These are phyloP conservation scores for Ogataea parapolymorpha DNA, from an alignment of 805 yeast genomes.

Conservation along the genomic window DNA sequence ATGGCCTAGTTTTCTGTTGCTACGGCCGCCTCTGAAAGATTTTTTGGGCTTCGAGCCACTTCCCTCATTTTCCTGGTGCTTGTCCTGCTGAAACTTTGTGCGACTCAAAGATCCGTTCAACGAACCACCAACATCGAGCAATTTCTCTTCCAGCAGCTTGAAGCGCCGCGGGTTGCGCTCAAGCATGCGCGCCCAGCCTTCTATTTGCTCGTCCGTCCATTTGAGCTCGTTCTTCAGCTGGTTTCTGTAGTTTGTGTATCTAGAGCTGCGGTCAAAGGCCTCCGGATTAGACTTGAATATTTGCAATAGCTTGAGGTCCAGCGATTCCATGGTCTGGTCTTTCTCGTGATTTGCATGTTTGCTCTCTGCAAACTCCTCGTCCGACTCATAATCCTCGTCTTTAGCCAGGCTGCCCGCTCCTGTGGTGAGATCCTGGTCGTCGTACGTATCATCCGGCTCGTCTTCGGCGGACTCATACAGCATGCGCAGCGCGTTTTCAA, in stretches of 20 bases:
- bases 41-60: conserved; percentile 36
- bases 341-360: conserved; percentile 13
- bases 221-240: conserved; percentile 48
- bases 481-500: conserved; percentile 54
- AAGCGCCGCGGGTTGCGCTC: conserved; percentile 61
- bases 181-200: conserved; percentile 87
- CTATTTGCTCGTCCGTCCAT: conserved; percentile 90
- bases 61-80: conserved; percentile 4
- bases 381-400: conserved; percentile 34
- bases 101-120: conserved; percentile 20
- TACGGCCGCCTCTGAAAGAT: conserved; percentile 52
- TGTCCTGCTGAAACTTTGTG: conserved; percentile 8
- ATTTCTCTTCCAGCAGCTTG: conserved; percentile 57
- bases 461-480: conserved; percentile 77
- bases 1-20: conserved; percentile 61
- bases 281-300: conserved; percentile 49
- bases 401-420: conserved; percentile 10
- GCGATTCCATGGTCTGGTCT: conserved; percentile 36
- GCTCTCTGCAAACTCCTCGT: conserved; percentile 17
- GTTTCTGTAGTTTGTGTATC: conserved; percentile 48
- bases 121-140: conserved; percentile 42
- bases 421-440: conserved; percentile 47
- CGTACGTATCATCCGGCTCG: conserved; percentile 79
- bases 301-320: conserved; percentile 57
- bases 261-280: conserved; percentile 43